These are phyloP conservation scores for Globisporangium irregulare DNA, from an alignment of 352 stramenopile genomes.

Conservation along the genomic window DNA sequence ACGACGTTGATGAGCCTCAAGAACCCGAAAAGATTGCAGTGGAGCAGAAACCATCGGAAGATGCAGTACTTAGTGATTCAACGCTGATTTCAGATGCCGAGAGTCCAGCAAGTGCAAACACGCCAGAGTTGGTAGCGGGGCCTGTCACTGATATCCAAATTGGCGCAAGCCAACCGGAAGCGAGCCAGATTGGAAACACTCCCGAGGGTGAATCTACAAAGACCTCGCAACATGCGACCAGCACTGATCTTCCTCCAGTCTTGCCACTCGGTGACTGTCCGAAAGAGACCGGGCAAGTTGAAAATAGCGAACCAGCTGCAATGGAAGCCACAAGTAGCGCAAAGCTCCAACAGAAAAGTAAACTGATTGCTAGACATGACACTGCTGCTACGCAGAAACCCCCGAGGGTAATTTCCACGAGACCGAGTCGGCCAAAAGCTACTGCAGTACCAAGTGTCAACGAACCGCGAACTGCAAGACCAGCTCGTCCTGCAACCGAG, in stretches of 20 bases:
- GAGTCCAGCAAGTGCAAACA: not conserved
- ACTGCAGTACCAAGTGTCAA: not conserved
- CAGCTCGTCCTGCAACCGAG: not conserved
- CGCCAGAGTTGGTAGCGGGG: not conserved
- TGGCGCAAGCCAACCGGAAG: not conserved
- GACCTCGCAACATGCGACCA: not conserved
- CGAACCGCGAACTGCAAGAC: not conserved
- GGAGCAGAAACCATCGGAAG: not conserved
- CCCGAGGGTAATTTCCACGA: not conserved
- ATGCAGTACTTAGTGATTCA: not conserved
- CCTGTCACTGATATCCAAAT: not conserved
- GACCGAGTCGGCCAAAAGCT: constrained; percentile 7
- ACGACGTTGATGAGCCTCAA: not conserved
- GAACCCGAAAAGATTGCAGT: not conserved
- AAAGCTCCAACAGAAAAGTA: not conserved
- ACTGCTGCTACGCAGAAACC: not conserved
- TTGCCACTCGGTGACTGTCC: too few relatives aligned
- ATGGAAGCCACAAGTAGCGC: not conserved
- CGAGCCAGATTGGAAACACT: not conserved
- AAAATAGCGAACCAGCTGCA: not conserved
- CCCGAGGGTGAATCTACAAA: not conserved
- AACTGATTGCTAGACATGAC: not conserved
- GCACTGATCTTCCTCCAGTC: not conserved
- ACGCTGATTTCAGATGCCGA: not conserved
- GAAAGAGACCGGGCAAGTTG: not conserved